A percentile compares a stretch with the other conserved stretches of the same genome.
Evolutionary conservation across 805 yeast species (phyloP).

Genomic region (Barnettozyma populi): DNA sequence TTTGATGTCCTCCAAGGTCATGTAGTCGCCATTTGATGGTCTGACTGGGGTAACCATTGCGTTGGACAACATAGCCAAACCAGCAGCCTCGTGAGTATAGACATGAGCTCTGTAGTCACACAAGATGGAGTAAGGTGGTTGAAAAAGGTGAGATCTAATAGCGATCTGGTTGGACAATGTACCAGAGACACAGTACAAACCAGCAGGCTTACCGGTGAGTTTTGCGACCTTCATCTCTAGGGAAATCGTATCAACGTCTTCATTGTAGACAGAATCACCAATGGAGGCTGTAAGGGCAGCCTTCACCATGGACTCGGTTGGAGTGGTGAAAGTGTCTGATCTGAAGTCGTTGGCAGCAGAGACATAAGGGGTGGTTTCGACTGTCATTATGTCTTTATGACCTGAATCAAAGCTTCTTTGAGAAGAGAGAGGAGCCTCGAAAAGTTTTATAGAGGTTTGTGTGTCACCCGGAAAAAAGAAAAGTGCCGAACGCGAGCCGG

Average conservation of each 20-base stretch:
- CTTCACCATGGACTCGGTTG: constrained; percentile 67
- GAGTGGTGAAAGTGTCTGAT: constrained; percentile 89
- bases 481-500: not conserved
- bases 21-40: constrained; percentile 69
- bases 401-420: not conserved
- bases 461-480: constrained; percentile 5
- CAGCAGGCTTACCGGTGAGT: constrained; percentile 77
- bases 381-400: constrained; percentile 4
- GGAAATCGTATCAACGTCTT: constrained; percentile 63
- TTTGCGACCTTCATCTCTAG: constrained; percentile 62
- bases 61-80: constrained; percentile 81
- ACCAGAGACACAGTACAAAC: constrained; percentile 81
- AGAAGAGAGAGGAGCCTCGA: not conserved
- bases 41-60: constrained; percentile 85
- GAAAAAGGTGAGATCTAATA: constrained; percentile 66
- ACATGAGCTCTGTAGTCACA: constrained; percentile 88
- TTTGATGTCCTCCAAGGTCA: constrained; percentile 76
- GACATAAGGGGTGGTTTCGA: constrained; percentile 54
- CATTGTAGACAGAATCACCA: constrained; percentile 87
- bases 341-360: constrained; percentile 47
- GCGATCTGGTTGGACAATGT: constrained; percentile 89
- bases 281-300: constrained; percentile 53
- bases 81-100: constrained; percentile 83
- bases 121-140: constrained; percentile 78
- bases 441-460: constrained; percentile 1